Percentiles rank a stretch among this genome's conserved stretches.
Evolutionary conservation across 192 early-diverging fungal genomes (phyloP).

Genomic region (Backusella tarrabulga): DNA sequence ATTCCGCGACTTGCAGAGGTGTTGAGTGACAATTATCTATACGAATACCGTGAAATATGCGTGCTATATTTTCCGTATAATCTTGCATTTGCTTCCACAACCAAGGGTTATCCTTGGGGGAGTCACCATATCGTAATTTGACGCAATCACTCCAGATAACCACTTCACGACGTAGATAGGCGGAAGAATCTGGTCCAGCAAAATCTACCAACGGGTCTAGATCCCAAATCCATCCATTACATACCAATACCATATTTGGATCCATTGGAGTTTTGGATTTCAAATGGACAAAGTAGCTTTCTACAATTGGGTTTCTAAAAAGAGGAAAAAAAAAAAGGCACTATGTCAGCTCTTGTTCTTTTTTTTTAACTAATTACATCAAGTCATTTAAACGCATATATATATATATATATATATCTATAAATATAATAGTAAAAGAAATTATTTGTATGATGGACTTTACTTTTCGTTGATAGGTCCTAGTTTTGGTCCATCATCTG

Average conservation of each 20-base stretch:
- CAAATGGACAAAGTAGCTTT: constrained; percentile 89
- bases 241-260: constrained; percentile 70
- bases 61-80: constrained; percentile 89
- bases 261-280: constrained; percentile 49
- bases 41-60: constrained; percentile 90
- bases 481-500: constrained; percentile 85
- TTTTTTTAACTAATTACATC: background rate
- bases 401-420: background rate
- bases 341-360: background rate
- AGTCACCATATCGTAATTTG: constrained; percentile 90
- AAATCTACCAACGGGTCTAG: constrained; percentile 89
- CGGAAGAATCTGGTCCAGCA: constrained; percentile 79
- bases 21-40: constrained; percentile 99
- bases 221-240: constrained; percentile 98
- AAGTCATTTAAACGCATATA: background rate
- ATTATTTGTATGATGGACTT: background rate
- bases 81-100: constrained; percentile 91
- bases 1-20: constrained; percentile 92
- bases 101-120: constrained; percentile 88
- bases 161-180: constrained; percentile 92
- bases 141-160: constrained; percentile 99
- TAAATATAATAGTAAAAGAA: background rate
- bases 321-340: background rate
- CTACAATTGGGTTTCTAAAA: constrained; percentile 77
- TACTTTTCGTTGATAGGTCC: constrained; percentile 67